Conservation (phyloP, 768 basidiomycete species). For the Boletus pseudopeckii region DNA sequence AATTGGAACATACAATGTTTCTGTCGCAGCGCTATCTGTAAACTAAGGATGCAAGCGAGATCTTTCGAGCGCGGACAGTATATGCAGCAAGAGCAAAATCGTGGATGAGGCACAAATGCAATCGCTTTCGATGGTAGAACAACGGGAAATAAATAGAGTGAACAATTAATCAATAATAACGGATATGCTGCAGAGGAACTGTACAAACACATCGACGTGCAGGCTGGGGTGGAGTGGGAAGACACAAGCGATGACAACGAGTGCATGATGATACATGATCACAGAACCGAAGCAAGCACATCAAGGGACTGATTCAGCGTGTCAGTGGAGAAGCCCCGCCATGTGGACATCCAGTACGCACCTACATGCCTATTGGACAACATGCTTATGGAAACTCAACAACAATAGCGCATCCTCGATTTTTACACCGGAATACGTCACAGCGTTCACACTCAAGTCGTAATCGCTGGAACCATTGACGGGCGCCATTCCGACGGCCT, state of each 20-base stretch:
- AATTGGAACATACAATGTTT: constrained; percentile 16
- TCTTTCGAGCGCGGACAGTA: constrained; percentile 5
- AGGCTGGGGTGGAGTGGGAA: constrained; percentile 7
- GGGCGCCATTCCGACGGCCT: constrained; percentile 31
- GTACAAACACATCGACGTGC: constrained; percentile 11
- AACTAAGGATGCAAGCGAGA: constrained; percentile 13
- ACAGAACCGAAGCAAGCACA: constrained; percentile 13
- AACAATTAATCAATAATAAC: constrained; percentile 37
- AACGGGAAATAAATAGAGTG: constrained; percentile 22
- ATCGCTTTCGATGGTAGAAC: constrained; percentile 4
- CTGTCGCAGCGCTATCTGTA: constrained; percentile 18
- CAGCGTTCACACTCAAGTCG: constrained; percentile 26
- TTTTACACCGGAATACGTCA: constrained; percentile 50
- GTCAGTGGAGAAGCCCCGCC: constrained; percentile 7
- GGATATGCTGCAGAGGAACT: constrained; percentile 27
- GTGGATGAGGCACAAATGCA: constrained; percentile 7
- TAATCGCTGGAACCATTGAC: constrained; percentile 23
- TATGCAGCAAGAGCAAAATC: constrained; percentile 17
- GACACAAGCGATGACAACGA: constrained; percentile 9
- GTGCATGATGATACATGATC: constrained; percentile 19
- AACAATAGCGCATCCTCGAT: constrained; percentile 74
- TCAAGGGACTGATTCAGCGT: constrained; percentile 9
- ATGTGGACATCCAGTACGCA: constrained; percentile 8
- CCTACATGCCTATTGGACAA: constrained; percentile 45
- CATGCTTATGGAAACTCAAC: constrained; percentile 70